Evolutionary conservation across 2,329 filamentous ascomycete species (phyloP).

Genomic region (Aspergillus sp.): DNA sequence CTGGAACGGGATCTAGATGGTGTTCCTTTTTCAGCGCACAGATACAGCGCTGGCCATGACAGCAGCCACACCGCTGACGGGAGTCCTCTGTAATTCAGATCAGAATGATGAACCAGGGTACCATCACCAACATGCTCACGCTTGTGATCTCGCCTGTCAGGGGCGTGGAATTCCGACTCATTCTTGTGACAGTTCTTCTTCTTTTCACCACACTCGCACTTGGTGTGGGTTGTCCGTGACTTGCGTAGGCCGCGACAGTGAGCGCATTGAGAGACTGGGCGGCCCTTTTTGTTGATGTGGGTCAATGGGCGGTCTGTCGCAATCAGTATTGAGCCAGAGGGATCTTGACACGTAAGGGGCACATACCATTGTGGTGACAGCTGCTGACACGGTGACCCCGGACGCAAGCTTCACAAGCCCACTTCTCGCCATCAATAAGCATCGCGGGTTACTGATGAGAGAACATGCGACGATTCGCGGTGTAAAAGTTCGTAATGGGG

Average conservation of each 20-base stretch:
- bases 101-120: conserved; percentile 21
- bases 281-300: conserved; percentile 95
- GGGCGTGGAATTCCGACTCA: conserved; percentile 25
- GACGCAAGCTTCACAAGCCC: conserved; percentile 94
- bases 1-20: conserved; percentile 42
- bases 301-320: conserved; percentile 75
- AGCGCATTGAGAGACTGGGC: conserved; percentile 92
- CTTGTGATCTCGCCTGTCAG: conserved; percentile 31
- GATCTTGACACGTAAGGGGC: conserved; percentile 3
- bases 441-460: conserved; percentile 43
- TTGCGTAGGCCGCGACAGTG: conserved; percentile 96
- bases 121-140: conserved; percentile 28
- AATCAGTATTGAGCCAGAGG: conserved; percentile 5
- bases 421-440: conserved; percentile 94
- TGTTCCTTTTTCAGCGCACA: conserved; percentile 54
- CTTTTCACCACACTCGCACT: conserved; percentile 96
- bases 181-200: conserved; percentile 50
- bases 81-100: conserved; percentile 28
- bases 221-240: conserved; percentile 86
- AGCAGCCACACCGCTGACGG: conserved; percentile 42
- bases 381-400: conserved; percentile 98
- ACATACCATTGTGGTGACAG: conserved; percentile 89
- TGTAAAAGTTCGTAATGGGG: too few species aligned
- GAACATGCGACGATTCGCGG: conserved; percentile 35
- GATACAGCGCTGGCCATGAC: conserved; percentile 51